Conservation (phyloP, 2,329 filamentous ascomycete genomes). For the Diaporthe caulivora region DNA sequence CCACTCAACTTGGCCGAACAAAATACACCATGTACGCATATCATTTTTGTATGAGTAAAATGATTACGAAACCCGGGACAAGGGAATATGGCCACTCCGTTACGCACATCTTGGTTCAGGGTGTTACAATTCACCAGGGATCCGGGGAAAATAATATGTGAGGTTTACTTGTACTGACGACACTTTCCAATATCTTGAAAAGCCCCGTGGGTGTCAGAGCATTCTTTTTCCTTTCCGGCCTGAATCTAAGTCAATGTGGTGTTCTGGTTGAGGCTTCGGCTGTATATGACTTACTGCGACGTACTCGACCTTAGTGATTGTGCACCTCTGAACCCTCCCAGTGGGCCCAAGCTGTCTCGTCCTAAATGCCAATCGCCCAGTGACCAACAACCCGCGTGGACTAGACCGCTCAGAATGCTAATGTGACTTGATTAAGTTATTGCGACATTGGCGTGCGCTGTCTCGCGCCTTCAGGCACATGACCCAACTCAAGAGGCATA, state of each 20-base stretch:
- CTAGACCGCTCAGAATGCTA: neutral
- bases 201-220: neutral
- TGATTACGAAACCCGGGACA: neutral
- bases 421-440: neutral
- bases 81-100: neutral
- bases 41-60: neutral
- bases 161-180: neutral
- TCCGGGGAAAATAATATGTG: neutral
- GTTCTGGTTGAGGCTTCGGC: neutral
- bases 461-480: neutral
- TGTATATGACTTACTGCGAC: slow-evolving; percentile 1
- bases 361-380: neutral
- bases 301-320: neutral
- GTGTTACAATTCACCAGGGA: neutral
- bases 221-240: neutral
- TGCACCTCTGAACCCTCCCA: neutral
- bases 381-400: neutral
- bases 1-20: slow-evolving; percentile 37
- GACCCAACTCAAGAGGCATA: slow-evolving; percentile 45
- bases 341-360: no score
- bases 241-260: neutral
- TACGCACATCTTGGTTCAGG: slow-evolving; percentile 10
- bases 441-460: neutral
- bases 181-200: neutral
- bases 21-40: neutral